These are phyloP conservation scores for Candida silvicultrix DNA, from an alignment of 805 yeast species.

Conservation along the genomic window DNA sequence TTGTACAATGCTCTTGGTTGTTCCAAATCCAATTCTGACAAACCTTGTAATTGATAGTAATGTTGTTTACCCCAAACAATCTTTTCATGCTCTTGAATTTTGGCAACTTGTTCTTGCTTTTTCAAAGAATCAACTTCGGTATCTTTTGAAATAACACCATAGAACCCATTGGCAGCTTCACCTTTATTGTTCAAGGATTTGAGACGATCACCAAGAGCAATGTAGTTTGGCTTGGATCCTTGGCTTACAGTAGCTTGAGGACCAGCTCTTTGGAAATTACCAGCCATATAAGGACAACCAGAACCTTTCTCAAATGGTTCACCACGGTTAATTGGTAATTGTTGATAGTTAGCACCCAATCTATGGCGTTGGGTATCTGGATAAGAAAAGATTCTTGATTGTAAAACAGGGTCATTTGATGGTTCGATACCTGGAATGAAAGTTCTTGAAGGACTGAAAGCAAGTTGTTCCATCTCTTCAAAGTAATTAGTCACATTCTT, in stretches of 20 bases:
- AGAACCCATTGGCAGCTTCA: constrained; percentile 21
- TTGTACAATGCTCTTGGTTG: constrained; percentile 39
- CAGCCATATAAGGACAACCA: constrained; percentile 45
- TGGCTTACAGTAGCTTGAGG: constrained; percentile 41
- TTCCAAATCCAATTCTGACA: constrained; percentile 37
- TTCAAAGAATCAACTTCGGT: constrained; percentile 21
- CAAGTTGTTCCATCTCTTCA: constrained; percentile 41
- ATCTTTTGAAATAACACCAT: constrained; percentile 28
- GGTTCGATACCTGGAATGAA: constrained; percentile 73
- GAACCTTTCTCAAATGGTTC: constrained; percentile 21
- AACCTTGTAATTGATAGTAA: constrained; percentile 33
- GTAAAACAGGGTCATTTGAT: constrained; percentile 72
- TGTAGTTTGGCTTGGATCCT: constrained; percentile 45
- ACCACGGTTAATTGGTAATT: constrained; percentile 56
- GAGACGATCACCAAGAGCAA: constrained; percentile 34
- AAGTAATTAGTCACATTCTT: constrained; percentile 23
- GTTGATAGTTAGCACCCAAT: constrained; percentile 62
- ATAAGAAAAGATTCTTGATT: constrained; percentile 70
- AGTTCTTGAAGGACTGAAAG: constrained; percentile 63
- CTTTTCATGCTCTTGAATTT: constrained; percentile 27
- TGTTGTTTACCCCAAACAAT: constrained; percentile 29
- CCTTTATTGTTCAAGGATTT: constrained; percentile 12
- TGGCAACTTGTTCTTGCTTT: constrained; percentile 23
- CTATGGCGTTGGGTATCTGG: constrained; percentile 75
- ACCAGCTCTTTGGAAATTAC: constrained; percentile 56